These are phyloP conservation scores for Pyrus communis DNA, from an alignment of 306 rosid species.

Conservation along the genomic window DNA sequence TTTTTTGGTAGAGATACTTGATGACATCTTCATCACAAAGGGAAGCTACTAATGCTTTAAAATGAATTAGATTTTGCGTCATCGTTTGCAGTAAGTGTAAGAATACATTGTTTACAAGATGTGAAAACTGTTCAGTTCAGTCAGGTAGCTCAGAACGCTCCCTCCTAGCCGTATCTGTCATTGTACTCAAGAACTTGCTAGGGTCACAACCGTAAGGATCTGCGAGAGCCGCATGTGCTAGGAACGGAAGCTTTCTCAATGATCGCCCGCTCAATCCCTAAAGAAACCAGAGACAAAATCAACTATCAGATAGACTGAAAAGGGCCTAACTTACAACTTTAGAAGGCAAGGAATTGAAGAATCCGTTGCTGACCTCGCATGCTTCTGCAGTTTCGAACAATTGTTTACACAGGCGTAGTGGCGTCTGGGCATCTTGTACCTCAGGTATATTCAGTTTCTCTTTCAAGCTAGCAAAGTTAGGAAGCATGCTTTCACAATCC, in stretches of 20 bases:
- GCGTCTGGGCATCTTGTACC: slow-evolving; percentile 30
- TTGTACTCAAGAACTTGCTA: slow-evolving; percentile 56
- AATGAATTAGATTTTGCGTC: neutral
- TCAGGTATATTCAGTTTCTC: slow-evolving; percentile 41
- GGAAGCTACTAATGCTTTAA: neutral
- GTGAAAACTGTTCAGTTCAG: slow-evolving; percentile 22
- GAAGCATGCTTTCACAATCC: slow-evolving; percentile 50
- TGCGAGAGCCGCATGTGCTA: slow-evolving; percentile 70
- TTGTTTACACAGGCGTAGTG: slow-evolving; percentile 43
- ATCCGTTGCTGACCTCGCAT: slow-evolving; percentile 59
- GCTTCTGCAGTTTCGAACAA: slow-evolving; percentile 77
- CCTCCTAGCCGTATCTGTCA: slow-evolving; percentile 73
- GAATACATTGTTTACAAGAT: slow-evolving; percentile 8
- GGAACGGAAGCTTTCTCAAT: slow-evolving; percentile 90
- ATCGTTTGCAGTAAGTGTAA: neutral
- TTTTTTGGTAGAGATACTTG: neutral
- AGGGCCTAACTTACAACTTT: neutral
- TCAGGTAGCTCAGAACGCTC: slow-evolving; percentile 82
- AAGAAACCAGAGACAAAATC: neutral
- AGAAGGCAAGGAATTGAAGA: neutral
- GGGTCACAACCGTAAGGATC: slow-evolving; percentile 63
- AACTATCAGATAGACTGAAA: neutral
- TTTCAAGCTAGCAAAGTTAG: slow-evolving; percentile 53
- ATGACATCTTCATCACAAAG: neutral
- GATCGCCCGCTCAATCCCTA: slow-evolving; percentile 94